Evolutionary conservation across 2,329 filamentous ascomycete species (phyloP).

Genomic region (Cercospora canescens): DNA sequence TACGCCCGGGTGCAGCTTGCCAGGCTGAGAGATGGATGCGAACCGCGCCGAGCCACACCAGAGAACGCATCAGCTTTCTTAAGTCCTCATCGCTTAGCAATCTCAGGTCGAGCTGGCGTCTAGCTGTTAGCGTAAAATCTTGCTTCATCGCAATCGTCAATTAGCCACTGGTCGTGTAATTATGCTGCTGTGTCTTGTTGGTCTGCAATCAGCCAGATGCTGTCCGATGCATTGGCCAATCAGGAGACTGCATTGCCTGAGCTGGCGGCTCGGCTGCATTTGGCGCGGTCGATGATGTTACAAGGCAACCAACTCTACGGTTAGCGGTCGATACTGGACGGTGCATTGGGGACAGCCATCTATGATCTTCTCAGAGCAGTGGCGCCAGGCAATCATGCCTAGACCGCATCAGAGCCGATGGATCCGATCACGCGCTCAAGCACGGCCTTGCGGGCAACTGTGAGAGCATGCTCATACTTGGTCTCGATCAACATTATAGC

Average conservation of each 20-base stretch:
- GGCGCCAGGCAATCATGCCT: neutral
- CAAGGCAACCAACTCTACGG: neutral
- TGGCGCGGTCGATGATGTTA: neutral
- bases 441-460: neutral
- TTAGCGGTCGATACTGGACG: neutral
- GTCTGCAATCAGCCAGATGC: neutral
- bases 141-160: neutral
- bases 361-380: neutral
- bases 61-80: neutral
- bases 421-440: neutral
- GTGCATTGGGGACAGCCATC: neutral
- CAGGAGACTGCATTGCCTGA: neutral
- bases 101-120: too few species aligned
- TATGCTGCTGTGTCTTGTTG: neutral
- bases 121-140: neutral
- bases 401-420: neutral
- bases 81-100: neutral
- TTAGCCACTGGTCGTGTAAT: neutral
- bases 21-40: neutral
- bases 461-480: neutral
- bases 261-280: neutral
- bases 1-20: conserved; percentile 3
- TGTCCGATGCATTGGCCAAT: neutral
- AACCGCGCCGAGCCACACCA: neutral
- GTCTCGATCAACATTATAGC: neutral